Evolutionary conservation across 2,329 filamentous ascomycete genomes (phyloP).

Genomic region (Aureobasidium lini): DNA sequence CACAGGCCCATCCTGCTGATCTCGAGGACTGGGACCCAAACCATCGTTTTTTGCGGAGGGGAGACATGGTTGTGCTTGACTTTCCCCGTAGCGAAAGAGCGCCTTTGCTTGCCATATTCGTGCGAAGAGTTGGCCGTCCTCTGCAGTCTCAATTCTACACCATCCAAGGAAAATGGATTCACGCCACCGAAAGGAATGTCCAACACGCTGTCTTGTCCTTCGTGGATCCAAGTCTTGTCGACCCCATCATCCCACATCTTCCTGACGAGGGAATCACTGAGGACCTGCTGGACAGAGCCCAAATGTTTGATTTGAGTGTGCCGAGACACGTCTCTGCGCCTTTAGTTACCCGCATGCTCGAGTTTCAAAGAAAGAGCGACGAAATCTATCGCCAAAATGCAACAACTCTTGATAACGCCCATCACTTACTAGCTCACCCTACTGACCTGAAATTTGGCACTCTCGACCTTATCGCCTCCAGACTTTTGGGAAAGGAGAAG

Average conservation of each 20-base stretch:
- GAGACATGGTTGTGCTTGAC: constrained; percentile 42
- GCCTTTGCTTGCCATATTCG: constrained; percentile 43
- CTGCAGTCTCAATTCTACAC: constrained; percentile 41
- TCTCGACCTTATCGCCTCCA: constrained; percentile 39
- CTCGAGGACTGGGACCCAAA: constrained; percentile 27
- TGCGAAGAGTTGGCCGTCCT: constrained; percentile 32
- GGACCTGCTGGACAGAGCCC: constrained; percentile 28
- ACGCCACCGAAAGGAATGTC: constrained; percentile 31
- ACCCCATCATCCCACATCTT: constrained; percentile 44
- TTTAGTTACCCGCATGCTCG: constrained; percentile 35
- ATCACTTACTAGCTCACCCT: constrained; percentile 38
- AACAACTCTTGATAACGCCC: constrained; percentile 41
- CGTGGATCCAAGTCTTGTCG: constrained; percentile 37
- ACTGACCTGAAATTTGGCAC: constrained; percentile 40
- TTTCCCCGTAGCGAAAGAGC: constrained; percentile 27
- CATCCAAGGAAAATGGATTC: constrained; percentile 43
- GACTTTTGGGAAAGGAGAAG: constrained; percentile 29
- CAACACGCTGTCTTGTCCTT: constrained; percentile 45
- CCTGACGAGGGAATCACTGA: constrained; percentile 35
- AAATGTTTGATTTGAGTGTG: constrained; percentile 33
- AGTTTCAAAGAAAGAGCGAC: constrained; percentile 39
- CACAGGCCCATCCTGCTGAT: constrained; percentile 19
- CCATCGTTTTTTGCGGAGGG: constrained; percentile 33
- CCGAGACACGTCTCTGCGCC: constrained; percentile 40
- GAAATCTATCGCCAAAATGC: constrained; percentile 42